Evolutionary conservation across 2,329 filamentous ascomycete genomes (phyloP).

Genomic region (Leptographium wingfieldii): DNA sequence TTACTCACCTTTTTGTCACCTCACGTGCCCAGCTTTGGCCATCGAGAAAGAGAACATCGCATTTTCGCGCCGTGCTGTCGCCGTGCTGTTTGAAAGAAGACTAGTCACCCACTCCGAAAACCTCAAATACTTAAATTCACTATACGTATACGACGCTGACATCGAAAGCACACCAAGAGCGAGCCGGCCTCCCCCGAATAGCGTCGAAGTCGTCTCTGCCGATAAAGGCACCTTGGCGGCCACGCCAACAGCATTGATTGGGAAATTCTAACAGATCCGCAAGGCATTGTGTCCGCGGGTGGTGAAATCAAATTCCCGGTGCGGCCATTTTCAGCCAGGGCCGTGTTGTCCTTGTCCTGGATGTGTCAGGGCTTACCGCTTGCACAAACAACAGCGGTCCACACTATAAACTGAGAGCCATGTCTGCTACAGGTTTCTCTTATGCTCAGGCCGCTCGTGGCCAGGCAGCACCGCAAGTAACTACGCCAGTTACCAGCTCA

Average conservation of each 20-base stretch:
- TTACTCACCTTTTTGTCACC: not conserved
- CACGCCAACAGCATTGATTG: not conserved
- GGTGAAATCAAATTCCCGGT: conserved; percentile 2
- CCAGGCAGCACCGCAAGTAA: conserved; percentile 36
- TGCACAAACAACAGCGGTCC: not conserved
- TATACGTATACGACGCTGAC: not conserved
- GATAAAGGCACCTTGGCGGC: not conserved
- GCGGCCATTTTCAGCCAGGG: not conserved
- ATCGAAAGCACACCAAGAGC: not conserved
- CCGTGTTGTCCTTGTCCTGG: not conserved
- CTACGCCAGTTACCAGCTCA: conserved; percentile 15
- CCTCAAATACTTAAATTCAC: not conserved
- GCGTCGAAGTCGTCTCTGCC: not conserved
- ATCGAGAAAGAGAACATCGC: not conserved
- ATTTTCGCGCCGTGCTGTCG: not conserved
- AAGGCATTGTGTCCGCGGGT: conserved; percentile 2
- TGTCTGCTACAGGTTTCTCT: conserved; percentile 58
- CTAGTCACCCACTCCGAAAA: not conserved
- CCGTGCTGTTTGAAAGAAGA: not conserved
- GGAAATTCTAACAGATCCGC: not conserved
- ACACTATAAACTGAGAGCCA: conserved; percentile 15
- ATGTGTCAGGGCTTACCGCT: not conserved
- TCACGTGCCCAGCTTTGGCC: not conserved
- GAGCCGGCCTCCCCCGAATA: not conserved
- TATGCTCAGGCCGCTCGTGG: conserved; percentile 95